A percentile compares a stretch with the other conserved stretches of the same genome.
Evolutionary conservation across 2,329 filamentous ascomycete species (phyloP).

Genomic region (Alternaria tenuissima): DNA sequence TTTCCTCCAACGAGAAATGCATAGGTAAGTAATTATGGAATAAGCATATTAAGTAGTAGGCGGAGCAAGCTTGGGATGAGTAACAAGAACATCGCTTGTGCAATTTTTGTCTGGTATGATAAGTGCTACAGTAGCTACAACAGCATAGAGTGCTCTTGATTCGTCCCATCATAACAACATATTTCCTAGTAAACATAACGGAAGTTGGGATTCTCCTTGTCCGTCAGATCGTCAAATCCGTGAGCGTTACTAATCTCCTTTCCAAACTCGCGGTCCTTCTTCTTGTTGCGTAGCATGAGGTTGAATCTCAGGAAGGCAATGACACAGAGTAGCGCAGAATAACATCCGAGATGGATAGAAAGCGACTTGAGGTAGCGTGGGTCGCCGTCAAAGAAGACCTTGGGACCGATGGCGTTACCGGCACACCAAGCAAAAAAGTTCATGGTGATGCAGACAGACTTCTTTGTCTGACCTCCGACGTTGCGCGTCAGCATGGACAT

Average conservation of each 20-base stretch:
- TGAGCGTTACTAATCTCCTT: conserved; percentile 51
- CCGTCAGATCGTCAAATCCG: conserved; percentile 70
- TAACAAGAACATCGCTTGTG: neutral
- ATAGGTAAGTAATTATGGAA: neutral
- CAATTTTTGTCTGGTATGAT: neutral
- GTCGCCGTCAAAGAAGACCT: conserved; percentile 58
- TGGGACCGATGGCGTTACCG: conserved; percentile 70
- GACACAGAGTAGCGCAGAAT: conserved; percentile 66
- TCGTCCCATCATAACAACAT: neutral
- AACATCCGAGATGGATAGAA: conserved; percentile 74
- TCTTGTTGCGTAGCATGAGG: conserved; percentile 65
- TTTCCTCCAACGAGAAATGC: neutral
- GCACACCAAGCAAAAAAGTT: conserved; percentile 76
- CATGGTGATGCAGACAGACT: conserved; percentile 70
- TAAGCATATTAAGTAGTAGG: neutral
- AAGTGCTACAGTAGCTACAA: neutral
- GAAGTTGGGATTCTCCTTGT: conserved; percentile 68
- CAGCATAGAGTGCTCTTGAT: neutral
- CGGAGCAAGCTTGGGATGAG: neutral
- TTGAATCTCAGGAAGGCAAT: conserved; percentile 68
- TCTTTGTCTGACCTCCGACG: conserved; percentile 77
- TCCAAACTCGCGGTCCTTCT: conserved; percentile 58
- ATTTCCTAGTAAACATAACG: conserved; percentile 58
- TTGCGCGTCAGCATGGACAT: conserved; percentile 75
- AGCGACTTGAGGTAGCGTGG: conserved; percentile 76